These are phyloP conservation scores for Monosporascus sp. DNA, from an alignment of 2,329 filamentous ascomycete genomes.

Conservation along the genomic window DNA sequence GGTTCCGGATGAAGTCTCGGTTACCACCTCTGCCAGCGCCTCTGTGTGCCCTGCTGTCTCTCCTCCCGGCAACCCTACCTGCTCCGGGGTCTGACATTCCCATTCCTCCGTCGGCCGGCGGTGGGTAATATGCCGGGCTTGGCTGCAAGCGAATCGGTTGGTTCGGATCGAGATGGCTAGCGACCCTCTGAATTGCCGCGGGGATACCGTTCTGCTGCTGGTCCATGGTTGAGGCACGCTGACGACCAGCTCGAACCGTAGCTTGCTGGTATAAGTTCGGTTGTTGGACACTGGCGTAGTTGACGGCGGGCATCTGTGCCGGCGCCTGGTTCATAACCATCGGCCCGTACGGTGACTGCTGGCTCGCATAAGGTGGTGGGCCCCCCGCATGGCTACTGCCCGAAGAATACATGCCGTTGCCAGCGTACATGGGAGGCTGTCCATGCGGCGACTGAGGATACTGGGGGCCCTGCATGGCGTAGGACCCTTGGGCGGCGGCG, in stretches of 20 bases:
- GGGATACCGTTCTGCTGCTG: conserved; percentile 91
- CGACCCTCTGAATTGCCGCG: conserved; percentile 86
- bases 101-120: conserved; percentile 74
- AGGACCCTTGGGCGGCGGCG: conserved; percentile 62
- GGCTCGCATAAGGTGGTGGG: conserved; percentile 75
- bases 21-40: conserved; percentile 52
- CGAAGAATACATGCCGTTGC: conserved; percentile 75
- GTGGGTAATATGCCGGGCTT: conserved; percentile 94
- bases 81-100: conserved; percentile 56
- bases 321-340: conserved; percentile 66
- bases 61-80: conserved; percentile 56
- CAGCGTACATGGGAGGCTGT: conserved; percentile 69
- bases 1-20: conserved; percentile 86
- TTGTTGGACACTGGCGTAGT: conserved; percentile 54
- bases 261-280: conserved; percentile 68
- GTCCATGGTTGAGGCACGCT: conserved; percentile 94
- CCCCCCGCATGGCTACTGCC: conserved; percentile 48
- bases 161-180: conserved; percentile 90
- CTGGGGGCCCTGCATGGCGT: conserved; percentile 47
- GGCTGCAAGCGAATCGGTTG: conserved; percentile 91
- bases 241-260: conserved; percentile 70
- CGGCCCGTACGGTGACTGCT: conserved; percentile 65
- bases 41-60: conserved; percentile 68
- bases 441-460: conserved; percentile 41
- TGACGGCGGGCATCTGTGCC: conserved; percentile 60